Percentiles rank a stretch among this genome's conserved stretches.
Conservation (phyloP, 257 asterid species). For the Solanum sejunctum region DNA sequence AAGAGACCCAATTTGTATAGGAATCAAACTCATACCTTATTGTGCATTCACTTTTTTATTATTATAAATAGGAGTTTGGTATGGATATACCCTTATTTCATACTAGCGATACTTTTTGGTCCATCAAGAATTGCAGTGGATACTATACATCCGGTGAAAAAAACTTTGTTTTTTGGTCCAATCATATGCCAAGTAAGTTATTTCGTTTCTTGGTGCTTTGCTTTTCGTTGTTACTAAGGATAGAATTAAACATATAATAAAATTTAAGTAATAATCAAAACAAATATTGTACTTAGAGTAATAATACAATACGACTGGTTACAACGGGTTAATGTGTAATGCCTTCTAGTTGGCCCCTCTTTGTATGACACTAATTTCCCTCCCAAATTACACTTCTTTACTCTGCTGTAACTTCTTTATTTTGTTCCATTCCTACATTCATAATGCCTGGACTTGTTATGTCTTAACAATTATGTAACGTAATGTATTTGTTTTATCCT, state of each 20-base stretch:
- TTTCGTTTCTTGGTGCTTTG: background rate
- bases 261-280: too few relatives aligned
- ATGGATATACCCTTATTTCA: background rate
- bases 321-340: background rate
- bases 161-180: background rate
- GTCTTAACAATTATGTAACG: background rate
- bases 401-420: background rate
- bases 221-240: too few relatives aligned
- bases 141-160: too few relatives aligned
- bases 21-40: background rate
- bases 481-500: background rate
- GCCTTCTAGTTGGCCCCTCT: background rate
- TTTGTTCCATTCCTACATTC: background rate
- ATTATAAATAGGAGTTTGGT: background rate
- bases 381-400: background rate
- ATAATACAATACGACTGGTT: too few relatives aligned
- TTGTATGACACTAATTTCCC: background rate
- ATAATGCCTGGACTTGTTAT: background rate
- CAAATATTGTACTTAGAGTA: accelerated
- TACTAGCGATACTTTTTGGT: background rate
- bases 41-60: background rate
- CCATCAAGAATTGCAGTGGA: too few relatives aligned
- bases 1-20: background rate
- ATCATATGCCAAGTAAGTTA: background rate
- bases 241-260: too few relatives aligned